Base-by-base conservation (phyloP, 352 stramenopile species). In the Phytophthora fragariae region DNA sequence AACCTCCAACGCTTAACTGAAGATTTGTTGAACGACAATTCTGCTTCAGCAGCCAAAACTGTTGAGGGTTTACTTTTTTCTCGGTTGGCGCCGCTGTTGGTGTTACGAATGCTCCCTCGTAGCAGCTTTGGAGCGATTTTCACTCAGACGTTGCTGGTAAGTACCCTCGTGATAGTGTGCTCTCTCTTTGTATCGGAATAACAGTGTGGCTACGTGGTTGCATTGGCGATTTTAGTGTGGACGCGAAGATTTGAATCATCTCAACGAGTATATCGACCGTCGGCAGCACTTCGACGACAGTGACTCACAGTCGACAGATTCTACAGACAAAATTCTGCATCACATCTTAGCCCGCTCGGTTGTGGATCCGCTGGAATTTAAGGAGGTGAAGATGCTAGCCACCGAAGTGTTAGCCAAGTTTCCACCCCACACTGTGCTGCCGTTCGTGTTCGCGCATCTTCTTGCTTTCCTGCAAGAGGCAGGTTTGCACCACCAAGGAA, bases 361-460 rank as follows among this genome's bases (percentile, higher is more conserved):
- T 2, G 65, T 90, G 17, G 81, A 92, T 57, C 83, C 85, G 6
- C 68, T 94, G 52, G 87, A 94, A 72, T 94, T 87, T 62, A 94
- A 94, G 64, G 87, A 94, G 56, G 77, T 94, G 49, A 94, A 93
- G 63, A 89, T 94, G 84, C 61, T 94, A 0, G 68, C 80, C 7
- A 76, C 80, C 5, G 87, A 94, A 47, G 70, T 85, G 8, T 61
- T 93, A 29, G 78, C 81, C 3, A 90, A 92, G 50, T 74, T 90
- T 6, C 66, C 72, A 33, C 41, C 66, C 1, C 41, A 49, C 6
- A 41, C 54, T 2, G 75, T 92, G 31, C 50, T 86, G 14, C 83
- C 83, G 3, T 79, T 84, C 49, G 75, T 80, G 8, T 56, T 92
- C 12, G 31, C 72, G 4, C 79, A 85, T 19, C 35, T 94, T 9